Conservation (phyloP, 495 filamentous ascomycete genomes). For the Aspergillus funiculosus region DNA sequence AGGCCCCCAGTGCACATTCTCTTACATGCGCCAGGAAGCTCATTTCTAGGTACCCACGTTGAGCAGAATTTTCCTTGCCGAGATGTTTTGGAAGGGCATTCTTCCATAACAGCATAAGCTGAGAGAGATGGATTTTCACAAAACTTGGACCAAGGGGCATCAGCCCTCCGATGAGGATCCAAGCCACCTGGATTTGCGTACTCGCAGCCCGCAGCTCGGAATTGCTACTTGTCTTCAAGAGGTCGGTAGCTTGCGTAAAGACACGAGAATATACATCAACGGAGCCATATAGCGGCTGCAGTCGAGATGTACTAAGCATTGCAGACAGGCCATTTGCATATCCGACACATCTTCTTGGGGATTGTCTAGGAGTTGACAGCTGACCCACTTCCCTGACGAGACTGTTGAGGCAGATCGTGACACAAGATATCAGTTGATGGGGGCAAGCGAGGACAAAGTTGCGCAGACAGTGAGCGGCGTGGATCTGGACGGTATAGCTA, state of each 20-base stretch:
- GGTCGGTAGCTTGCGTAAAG: conserved; percentile 80
- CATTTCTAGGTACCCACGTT: conserved; percentile 76
- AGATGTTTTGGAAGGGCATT: conserved; percentile 94
- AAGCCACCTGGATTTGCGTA: conserved; percentile 95
- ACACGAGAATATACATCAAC: conserved; percentile 92
- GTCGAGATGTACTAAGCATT: conserved; percentile 79
- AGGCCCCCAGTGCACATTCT: conserved; percentile 88
- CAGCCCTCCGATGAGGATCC: conserved; percentile 92
- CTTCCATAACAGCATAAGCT: conserved; percentile 94
- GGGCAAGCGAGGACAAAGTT: conserved; percentile 85
- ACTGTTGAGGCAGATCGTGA: conserved; percentile 96
- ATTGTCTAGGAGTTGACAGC: conserved; percentile 68
- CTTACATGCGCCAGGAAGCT: conserved; percentile 92
- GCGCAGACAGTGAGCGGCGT: conserved; percentile 77
- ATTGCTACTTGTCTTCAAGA: conserved; percentile 88
- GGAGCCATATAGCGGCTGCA: conserved; percentile 88
- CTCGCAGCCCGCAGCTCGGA: conserved; percentile 87
- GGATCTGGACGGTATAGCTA: conserved; percentile 91
- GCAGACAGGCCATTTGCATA: conserved; percentile 92
- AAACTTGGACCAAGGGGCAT: conserved; percentile 98
- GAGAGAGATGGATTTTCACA: conserved; percentile 96
- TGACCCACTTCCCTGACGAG: conserved; percentile 78
- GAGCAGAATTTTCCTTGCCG: conserved; percentile 76
- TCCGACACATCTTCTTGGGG: conserved; percentile 78
- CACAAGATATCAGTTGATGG: conserved; percentile 81